Evolutionary conservation across 345 rosid species (phyloP).

Genomic region (Bruguiera parviflora): DNA sequence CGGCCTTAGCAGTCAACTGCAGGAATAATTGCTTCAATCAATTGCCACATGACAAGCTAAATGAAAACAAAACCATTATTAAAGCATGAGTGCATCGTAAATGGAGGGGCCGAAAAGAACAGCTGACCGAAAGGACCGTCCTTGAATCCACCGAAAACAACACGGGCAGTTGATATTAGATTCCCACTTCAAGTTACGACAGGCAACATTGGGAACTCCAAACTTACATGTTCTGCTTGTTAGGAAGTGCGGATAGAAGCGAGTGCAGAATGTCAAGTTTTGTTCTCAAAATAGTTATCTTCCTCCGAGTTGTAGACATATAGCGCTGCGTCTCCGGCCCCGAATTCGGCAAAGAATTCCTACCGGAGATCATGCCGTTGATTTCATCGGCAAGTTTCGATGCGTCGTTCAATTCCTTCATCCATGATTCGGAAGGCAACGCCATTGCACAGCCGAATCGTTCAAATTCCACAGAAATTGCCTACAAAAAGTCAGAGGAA

Average conservation of each 20-base stretch:
- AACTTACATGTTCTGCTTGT: conserved; percentile 7
- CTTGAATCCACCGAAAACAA: too few relatives aligned
- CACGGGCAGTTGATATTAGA: too few relatives aligned
- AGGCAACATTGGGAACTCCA: too few relatives aligned
- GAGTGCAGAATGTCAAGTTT: conserved; percentile 16
- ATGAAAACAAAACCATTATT: too few relatives aligned
- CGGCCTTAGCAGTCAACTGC: too few relatives aligned
- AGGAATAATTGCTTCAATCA: too few relatives aligned
- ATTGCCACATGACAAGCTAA: too few relatives aligned
- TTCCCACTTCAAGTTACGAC: too few relatives aligned
- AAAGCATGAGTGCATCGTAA: too few relatives aligned
- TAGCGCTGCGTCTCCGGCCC: conserved; percentile 17
- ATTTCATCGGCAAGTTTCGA: conserved; percentile 9
- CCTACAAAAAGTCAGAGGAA: not conserved
- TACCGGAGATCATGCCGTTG: conserved; percentile 8
- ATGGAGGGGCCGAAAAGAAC: too few relatives aligned
- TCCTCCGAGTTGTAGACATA: conserved; percentile 10
- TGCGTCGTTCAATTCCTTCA: conserved; percentile 9
- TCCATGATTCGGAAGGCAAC: conserved; percentile 13
- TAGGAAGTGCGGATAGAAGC: conserved; percentile 10
- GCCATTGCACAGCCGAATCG: not conserved
- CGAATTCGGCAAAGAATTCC: not conserved
- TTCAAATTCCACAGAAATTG: not conserved
- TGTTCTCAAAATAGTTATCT: conserved; percentile 10
- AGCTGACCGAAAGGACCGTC: too few relatives aligned